Base-by-base conservation (phyloP, 345 rosid genomes). In the Leavenworthia alabamica region DNA sequence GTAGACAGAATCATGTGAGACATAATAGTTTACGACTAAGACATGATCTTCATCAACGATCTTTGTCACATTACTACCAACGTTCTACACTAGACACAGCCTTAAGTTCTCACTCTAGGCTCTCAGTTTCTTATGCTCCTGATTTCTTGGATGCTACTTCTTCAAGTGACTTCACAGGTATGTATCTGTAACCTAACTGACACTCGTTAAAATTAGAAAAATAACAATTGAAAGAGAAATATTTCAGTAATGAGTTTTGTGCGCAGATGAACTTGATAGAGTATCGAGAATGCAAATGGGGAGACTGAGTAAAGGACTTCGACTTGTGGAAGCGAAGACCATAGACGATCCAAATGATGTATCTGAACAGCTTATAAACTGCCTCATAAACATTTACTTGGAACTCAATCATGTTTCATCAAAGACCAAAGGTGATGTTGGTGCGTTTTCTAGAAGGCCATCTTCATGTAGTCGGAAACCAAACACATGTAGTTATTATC, bases 341-440 rank as follows among this genome's bases (percentile, higher is more conserved):
- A 51, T 35, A 54, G 86, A 81, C 35, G 81, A 81, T 29, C 95
- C 95, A 6, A 91, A 88, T 44, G 75, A 70, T 58, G 77, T 91
- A 51, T 84, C 96, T 3, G 91, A 88, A 76, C 84, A 91, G 43
- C 78, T 91, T 45, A 69, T 86, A 45, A 79, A 66, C 72, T 83
- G 90, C 75, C 76, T 91, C 23, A 81, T 88, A 61, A 75, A 75
- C 60, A 80, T 86, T 54, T 88, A 79, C 72, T 83, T 91, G 14
- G 84, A 84, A 71, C 78, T 86, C 12, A 86, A 86, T 63, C 78
- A 74, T 8, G 70, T 64, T 55, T 52, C 71, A 33, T 78, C 73
- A 3, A 72, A 64, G 72, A 27, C 51, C 33, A 53, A 58, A 71
- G 86, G 67, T 37, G 75, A 80, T 46, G 32, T 65, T n/a, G 80